Percentiles rank a stretch among this genome's conserved stretches.
These are phyloP conservation scores for Saprolegnia parasitica DNA, from an alignment of 352 stramenopile species.

Conservation along the genomic window DNA sequence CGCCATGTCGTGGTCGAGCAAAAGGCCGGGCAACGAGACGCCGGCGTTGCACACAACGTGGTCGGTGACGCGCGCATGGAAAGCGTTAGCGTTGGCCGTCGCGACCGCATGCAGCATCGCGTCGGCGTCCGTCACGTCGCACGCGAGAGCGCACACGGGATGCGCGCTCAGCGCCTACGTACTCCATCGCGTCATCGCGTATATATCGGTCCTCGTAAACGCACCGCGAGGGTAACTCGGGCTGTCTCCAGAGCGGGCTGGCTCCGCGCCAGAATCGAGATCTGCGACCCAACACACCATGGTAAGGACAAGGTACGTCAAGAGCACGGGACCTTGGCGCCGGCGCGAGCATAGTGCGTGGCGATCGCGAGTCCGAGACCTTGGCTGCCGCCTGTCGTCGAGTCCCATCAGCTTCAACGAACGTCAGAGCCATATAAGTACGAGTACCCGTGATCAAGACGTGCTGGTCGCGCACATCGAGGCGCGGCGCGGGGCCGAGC, in stretches of 20 bases:
- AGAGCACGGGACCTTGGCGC: slow-evolving; percentile 41
- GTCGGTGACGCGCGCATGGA: slow-evolving; percentile 53
- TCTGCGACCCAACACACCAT: neutral
- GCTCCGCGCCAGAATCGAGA: slow-evolving; percentile 47
- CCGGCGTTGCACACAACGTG: slow-evolving; percentile 51
- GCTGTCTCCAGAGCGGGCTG: slow-evolving; percentile 37
- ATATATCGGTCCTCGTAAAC: neutral
- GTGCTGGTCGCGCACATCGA: slow-evolving; percentile 48
- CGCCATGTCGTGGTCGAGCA: slow-evolving; percentile 50
- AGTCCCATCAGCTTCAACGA: neutral
- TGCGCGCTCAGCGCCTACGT: slow-evolving; percentile 3
- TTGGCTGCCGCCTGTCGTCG: slow-evolving; percentile 45
- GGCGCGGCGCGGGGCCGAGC: slow-evolving; percentile 38
- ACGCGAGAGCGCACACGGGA: slow-evolving; percentile 38
- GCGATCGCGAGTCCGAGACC: slow-evolving; percentile 54
- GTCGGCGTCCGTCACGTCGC: slow-evolving; percentile 40
- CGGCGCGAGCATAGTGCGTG: slow-evolving; percentile 48
- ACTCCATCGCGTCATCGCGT: no score
- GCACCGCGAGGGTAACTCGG: slow-evolving; percentile 38
- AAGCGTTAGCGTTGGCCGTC: slow-evolving; percentile 49
- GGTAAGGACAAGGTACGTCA: neutral
- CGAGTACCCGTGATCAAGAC: slow-evolving; percentile 52
- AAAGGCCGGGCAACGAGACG: slow-evolving; percentile 37
- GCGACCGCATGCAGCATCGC: slow-evolving; percentile 41
- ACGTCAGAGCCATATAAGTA: neutral